phyloP scores from a whole-genome alignment of 805 yeast species.

The Schizosaccharomyces japonicus region DNA sequence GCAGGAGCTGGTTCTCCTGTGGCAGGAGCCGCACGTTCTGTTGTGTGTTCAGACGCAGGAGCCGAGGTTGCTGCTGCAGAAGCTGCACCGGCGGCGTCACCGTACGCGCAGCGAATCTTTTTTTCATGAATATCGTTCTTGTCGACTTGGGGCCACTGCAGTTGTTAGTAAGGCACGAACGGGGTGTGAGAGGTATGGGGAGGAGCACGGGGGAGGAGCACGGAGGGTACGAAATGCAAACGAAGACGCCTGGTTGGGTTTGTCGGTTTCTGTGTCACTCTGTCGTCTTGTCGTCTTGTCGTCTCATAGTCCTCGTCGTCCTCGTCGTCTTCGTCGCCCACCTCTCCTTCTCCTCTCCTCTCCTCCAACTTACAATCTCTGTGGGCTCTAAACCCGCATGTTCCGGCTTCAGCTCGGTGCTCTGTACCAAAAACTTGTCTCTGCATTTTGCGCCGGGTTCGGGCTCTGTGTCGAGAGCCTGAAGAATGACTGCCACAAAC shows the following conservation, averaged over 20 bases:
- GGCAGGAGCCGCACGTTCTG: too few species aligned
- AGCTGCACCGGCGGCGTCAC: neutral
- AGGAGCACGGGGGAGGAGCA: too few species aligned
- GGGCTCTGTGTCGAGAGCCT: neutral
- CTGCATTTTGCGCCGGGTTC: neutral
- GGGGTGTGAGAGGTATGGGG: neutral
- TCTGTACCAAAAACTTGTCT: slow-evolving; percentile 2
- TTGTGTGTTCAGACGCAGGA: neutral
- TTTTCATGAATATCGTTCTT: neutral
- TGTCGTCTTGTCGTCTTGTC: too few species aligned
- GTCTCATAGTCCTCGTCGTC: too few species aligned
- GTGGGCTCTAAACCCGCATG: neutral
- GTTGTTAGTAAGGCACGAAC: neutral
- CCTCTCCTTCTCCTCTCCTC: too few species aligned
- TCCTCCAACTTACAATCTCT: neutral
- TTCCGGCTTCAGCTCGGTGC: neutral
- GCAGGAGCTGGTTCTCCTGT: too few species aligned
- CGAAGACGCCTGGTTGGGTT: too few species aligned
- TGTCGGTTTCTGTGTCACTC: too few species aligned
- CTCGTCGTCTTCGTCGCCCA: too few species aligned
- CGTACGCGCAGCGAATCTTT: neutral
- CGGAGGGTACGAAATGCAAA: too few species aligned
- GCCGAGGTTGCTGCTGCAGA: neutral
- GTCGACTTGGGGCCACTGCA: neutral
- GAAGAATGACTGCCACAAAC: neutral